These are phyloP conservation scores for Pseudogymnoascus sp. DNA, from an alignment of 2,329 filamentous ascomycete species.

Conservation along the genomic window DNA sequence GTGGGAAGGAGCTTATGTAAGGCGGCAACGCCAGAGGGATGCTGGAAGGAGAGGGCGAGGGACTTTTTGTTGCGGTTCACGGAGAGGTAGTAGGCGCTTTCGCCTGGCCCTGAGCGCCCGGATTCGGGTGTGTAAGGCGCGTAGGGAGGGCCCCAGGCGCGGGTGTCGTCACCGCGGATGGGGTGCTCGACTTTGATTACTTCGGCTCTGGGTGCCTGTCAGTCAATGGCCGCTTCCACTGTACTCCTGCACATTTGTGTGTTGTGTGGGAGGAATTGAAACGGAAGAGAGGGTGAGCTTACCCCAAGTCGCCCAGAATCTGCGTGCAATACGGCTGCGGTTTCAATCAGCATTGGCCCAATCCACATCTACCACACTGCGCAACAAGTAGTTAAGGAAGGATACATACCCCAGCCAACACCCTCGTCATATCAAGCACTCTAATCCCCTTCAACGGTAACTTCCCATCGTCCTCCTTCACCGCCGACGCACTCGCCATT, in stretches of 20 bases:
- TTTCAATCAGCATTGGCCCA: conserved; percentile 1
- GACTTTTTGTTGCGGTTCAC: conserved; percentile 99
- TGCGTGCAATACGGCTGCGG: conserved; percentile 90
- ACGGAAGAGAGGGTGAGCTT: conserved; percentile 33
- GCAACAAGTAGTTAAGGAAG: background rate
- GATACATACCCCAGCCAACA: conserved; percentile 78
- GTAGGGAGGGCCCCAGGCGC: conserved; percentile 94
- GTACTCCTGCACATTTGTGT: too few species aligned
- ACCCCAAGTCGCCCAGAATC: conserved; percentile 94
- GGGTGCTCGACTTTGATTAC: conserved; percentile 98
- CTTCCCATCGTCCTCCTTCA: conserved; percentile 31
- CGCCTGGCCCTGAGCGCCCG: conserved; percentile 62
- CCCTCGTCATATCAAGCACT: conserved; percentile 93
- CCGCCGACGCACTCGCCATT: conserved; percentile 14
- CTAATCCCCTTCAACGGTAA: conserved; percentile 77
- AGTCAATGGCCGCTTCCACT: conserved; percentile 6
- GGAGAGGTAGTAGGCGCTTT: conserved; percentile 89
- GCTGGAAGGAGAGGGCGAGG: conserved; percentile 81
- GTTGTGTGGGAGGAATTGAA: conserved; percentile 10
- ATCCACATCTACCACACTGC: background rate
- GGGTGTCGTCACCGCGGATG: conserved; percentile 80
- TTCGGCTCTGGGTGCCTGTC: conserved; percentile 59
- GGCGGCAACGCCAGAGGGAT: conserved; percentile 75
- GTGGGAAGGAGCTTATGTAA: conserved; percentile 76
- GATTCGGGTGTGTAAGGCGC: conserved; percentile 64